Evolutionary conservation across 805 yeast genomes (phyloP).

Genomic region (Wickerhamomyces subpelliculosus): DNA sequence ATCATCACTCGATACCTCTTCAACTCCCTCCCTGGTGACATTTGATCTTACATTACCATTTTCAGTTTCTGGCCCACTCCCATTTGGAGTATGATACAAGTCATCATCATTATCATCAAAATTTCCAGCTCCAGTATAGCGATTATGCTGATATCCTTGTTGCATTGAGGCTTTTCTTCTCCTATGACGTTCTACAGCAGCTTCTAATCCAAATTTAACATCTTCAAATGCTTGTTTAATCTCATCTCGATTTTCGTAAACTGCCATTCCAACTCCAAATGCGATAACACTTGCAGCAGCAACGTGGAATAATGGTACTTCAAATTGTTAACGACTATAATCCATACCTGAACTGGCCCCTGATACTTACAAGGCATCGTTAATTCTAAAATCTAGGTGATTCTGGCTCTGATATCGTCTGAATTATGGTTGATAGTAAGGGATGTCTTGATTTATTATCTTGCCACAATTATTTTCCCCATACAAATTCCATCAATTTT

Average conservation of each 20-base stretch:
- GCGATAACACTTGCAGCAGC: constrained; percentile 5
- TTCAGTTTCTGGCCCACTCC: background rate
- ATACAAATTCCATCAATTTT: too few relatives aligned
- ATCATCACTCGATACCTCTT: background rate
- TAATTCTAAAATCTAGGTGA: too few relatives aligned
- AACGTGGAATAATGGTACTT: background rate
- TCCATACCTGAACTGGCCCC: background rate
- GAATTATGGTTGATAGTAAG: too few relatives aligned
- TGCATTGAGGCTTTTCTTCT: background rate
- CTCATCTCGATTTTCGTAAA: constrained; percentile 5
- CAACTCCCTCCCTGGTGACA: background rate
- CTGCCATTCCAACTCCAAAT: constrained; percentile 6
- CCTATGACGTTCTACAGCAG: background rate
- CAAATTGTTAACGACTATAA: background rate
- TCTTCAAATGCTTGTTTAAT: background rate
- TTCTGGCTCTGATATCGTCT: too few relatives aligned
- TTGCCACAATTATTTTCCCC: too few relatives aligned
- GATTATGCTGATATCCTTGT: background rate
- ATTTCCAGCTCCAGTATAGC: background rate
- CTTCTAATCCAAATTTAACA: background rate
- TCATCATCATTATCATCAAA: background rate
- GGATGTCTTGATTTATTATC: too few relatives aligned
- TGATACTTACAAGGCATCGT: background rate
- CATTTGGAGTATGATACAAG: background rate
- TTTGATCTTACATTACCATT: background rate